A percentile compares a stretch with the other conserved stretches of the same genome.
These are phyloP conservation scores for Grammothele lineata DNA, from an alignment of 768 basidiomycete genomes.

Conservation along the genomic window DNA sequence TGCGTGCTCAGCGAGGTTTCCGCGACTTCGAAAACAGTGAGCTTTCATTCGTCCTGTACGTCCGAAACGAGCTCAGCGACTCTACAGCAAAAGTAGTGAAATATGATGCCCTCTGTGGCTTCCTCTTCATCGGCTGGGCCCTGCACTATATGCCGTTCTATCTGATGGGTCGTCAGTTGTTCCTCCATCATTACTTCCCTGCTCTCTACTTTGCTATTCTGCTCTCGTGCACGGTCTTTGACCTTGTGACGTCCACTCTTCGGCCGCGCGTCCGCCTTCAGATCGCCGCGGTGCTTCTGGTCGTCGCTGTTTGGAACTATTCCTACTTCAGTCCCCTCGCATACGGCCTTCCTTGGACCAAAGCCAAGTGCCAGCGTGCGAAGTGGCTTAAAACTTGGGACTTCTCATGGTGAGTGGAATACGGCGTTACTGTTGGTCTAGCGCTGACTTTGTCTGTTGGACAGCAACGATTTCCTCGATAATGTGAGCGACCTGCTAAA, in stretches of 20 bases:
- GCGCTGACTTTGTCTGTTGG: neutral
- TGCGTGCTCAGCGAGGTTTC: slow-evolving; percentile 88
- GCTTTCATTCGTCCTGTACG: slow-evolving; percentile 25
- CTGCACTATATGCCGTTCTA: slow-evolving; percentile 97
- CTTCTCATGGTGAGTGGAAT: slow-evolving; percentile 63
- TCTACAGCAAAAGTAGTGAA: slow-evolving; percentile 80
- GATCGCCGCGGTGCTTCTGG: slow-evolving; percentile 67
- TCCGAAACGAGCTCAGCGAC: neutral
- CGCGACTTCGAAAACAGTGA: slow-evolving; percentile 89
- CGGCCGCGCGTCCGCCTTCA: slow-evolving; percentile 76
- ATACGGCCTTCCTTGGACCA: slow-evolving; percentile 90
- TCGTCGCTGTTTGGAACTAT: slow-evolving; percentile 78
- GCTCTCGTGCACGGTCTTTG: slow-evolving; percentile 72
- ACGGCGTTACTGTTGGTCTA: too few relatives aligned
- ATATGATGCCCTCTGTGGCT: slow-evolving; percentile 87
- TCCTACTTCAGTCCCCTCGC: slow-evolving; percentile 72
- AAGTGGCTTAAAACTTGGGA: slow-evolving; percentile 96
- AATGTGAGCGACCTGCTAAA: slow-evolving; percentile 42
- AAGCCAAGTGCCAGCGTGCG: slow-evolving; percentile 63
- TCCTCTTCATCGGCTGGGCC: slow-evolving; percentile 89
- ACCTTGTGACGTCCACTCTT: slow-evolving; percentile 76
- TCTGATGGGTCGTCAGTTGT: slow-evolving; percentile 95
- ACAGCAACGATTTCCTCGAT: slow-evolving; percentile 66
- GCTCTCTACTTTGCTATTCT: slow-evolving; percentile 93
- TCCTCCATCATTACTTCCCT: slow-evolving; percentile 97